A percentile compares a stretch with the other conserved stretches of the same genome.
Conservation (phyloP, 331 rosid species). For the Dryas integrifolia region DNA sequence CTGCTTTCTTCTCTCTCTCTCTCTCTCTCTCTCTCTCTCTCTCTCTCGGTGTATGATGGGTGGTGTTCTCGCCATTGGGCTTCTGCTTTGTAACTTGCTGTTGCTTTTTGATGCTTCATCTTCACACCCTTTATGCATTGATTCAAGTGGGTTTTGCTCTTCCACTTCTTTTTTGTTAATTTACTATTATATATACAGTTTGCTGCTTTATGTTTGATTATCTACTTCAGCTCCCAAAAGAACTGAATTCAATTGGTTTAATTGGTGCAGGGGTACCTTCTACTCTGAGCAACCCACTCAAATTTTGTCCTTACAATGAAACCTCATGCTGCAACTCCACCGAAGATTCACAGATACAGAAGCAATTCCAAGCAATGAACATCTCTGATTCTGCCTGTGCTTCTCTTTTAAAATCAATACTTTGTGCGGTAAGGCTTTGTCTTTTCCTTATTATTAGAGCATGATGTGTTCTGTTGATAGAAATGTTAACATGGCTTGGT, state of each 20-base stretch:
- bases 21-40: conserved; percentile 8
- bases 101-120: conserved; percentile 50
- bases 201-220: neutral
- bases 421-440: conserved; percentile 63
- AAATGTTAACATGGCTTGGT: neutral
- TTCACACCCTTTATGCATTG: conserved; percentile 73
- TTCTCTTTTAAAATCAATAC: conserved; percentile 63
- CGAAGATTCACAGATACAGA: conserved; percentile 56
- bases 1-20: neutral
- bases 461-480: too few relatives aligned
- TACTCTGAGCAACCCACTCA: conserved; percentile 42
- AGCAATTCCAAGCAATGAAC: conserved; percentile 64
- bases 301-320: conserved; percentile 70
- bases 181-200: neutral
- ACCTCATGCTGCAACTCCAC: conserved; percentile 75
- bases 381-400: conserved; percentile 62
- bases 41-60: conserved; percentile 47
- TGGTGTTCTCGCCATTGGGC: conserved; percentile 29
- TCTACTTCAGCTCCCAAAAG: too few relatives aligned
- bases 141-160: conserved; percentile 57
- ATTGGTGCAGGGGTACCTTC: conserved; percentile 58
- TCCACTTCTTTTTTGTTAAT: neutral
- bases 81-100: conserved; percentile 45
- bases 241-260: neutral
- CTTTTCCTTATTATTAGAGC: neutral